A percentile compares a stretch with the other conserved stretches of the same genome.
phyloP scores from a whole-genome alignment of 768 basidiomycete genomes.

The Sporobolomyces pararoseus region DNA sequence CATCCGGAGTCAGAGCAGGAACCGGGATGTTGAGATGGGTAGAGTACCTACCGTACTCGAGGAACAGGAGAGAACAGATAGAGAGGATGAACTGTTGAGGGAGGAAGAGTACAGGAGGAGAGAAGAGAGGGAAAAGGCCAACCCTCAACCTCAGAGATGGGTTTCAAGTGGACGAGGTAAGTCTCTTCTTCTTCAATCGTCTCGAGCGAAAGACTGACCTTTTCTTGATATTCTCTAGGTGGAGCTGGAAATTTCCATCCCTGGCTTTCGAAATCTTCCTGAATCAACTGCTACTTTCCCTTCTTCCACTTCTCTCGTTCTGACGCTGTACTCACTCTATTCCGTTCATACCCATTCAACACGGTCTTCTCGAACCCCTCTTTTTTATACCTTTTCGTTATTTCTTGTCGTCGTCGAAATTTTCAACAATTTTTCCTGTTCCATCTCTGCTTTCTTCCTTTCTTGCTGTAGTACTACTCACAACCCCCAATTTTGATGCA shows the following conservation, averaged over 20 bases:
- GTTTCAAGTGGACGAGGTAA: constrained; percentile 34
- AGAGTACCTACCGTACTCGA: constrained; percentile 32
- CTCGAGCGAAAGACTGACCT: neutral
- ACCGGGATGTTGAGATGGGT: constrained; percentile 26
- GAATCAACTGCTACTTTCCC: no score
- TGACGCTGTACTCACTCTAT: no score
- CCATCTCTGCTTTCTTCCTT: no score
- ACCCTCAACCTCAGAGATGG: constrained; percentile 19
- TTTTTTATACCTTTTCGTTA: neutral
- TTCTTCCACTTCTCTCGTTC: neutral
- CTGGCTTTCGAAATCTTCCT: neutral
- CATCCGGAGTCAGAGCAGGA: constrained; percentile 29
- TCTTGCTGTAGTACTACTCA: no score
- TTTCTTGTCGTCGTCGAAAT: no score
- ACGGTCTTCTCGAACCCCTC: no score
- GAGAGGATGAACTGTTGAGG: constrained; percentile 27
- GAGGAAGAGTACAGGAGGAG: constrained; percentile 15
- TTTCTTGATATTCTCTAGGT: neutral
- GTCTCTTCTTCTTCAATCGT: neutral
- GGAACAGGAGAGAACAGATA: constrained; percentile 25
- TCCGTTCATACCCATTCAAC: no score
- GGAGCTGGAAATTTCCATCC: constrained; percentile 31
- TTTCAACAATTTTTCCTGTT: neutral
- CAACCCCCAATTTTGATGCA: no score
- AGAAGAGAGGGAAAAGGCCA: constrained; percentile 24